A percentile compares a stretch with the other conserved stretches of the same genome.
Conservation (phyloP, 129 eudicot genomes). For the Centaurea solstitialis region DNA sequence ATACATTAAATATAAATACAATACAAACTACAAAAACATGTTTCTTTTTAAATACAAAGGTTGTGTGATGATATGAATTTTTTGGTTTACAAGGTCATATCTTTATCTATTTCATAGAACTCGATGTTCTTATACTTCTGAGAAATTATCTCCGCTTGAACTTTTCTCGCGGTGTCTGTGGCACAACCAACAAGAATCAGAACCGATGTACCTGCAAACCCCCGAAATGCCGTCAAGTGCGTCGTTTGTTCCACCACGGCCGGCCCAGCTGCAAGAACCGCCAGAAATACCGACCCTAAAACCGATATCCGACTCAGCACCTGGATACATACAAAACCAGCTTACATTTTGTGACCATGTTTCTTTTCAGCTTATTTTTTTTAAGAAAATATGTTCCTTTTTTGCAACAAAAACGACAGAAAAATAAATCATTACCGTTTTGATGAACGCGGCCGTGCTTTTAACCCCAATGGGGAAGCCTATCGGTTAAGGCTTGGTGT, state of each 20-base stretch:
- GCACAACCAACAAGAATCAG: constrained; percentile 99
- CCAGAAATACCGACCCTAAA: constrained; percentile 93
- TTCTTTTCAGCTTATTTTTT: not conserved
- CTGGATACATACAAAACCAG: constrained; percentile 37
- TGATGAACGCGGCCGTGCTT: constrained; percentile 77
- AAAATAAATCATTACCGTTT: constrained; percentile 68
- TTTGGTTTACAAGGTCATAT: constrained; percentile 26
- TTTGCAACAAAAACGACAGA: not conserved
- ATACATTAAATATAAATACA: constrained; percentile 17
- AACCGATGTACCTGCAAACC: constrained; percentile 97
- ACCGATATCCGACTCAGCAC: constrained; percentile 97
- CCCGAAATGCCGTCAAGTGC: constrained; percentile 91
- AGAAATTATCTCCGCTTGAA: constrained; percentile 94
- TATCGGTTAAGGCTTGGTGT: no score
- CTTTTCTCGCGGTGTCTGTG: constrained; percentile 94
- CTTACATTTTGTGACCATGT: not conserved
- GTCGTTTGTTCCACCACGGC: constrained; percentile 92
- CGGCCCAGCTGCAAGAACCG: constrained; percentile 97
- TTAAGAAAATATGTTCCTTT: not conserved
- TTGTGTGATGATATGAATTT: not conserved
- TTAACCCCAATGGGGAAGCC: no score
- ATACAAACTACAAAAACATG: constrained; percentile 16
- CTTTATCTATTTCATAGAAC: constrained; percentile 79
- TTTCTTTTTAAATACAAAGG: not conserved
- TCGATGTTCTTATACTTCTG: constrained; percentile 95